Evolutionary conservation across 2,329 filamentous ascomycete species (phyloP), one percentile per base, ranked within the genome.

Genomic region (Monosporascus sp.): DNA sequence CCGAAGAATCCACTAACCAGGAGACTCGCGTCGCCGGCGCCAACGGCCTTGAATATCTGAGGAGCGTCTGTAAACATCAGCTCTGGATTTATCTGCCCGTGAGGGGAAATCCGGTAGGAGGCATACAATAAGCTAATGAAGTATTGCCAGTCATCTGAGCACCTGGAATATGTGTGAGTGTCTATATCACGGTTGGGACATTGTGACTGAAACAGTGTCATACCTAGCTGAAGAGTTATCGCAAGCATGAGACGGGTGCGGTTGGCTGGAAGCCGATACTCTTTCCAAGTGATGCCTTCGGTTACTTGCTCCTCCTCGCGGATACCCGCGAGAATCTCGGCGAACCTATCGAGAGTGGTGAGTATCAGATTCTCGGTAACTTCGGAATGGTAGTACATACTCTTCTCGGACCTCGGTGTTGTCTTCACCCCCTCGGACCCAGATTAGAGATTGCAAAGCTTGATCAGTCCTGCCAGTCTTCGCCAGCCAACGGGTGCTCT

Each of bases 1-100:
- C 78, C 77, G 44, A 81, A 81, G 64, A 80, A 78, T 9, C 77
- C 78, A 1, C 75, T 80, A 50, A 81, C 71, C 7, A 80, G 67
- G 40, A 78, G 73, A 31, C 69, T 66, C n/a, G 74, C 68, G 43
- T 72, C 64, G 5, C 76, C 76, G 6, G 76, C 76, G 4, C 77
- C 77, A 9, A 80, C 75, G 3, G 76, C 70, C 16, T 68, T 67
- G 64, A 81, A 81, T 41, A 81, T 75, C 59, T 81, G 78, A 1
- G 75, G 77, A 1, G 76, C 76, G 58, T 77, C 69, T 71, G 22
- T 6, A 7, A 45, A 24, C 26, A n/a, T 53, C 38, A 52, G 64
- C 62, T 61, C n/a, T 45, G 7, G 43, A 27, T 46, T 11, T 17
- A 26, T 6, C n/a, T 22, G 4, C n/a, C 22, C 2, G 34, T 2